A percentile compares a stretch with the other conserved stretches of the same genome.
Conservation (phyloP, 1,139 yeast species). For the Zhuliangozyma parablackwelliae region DNA sequence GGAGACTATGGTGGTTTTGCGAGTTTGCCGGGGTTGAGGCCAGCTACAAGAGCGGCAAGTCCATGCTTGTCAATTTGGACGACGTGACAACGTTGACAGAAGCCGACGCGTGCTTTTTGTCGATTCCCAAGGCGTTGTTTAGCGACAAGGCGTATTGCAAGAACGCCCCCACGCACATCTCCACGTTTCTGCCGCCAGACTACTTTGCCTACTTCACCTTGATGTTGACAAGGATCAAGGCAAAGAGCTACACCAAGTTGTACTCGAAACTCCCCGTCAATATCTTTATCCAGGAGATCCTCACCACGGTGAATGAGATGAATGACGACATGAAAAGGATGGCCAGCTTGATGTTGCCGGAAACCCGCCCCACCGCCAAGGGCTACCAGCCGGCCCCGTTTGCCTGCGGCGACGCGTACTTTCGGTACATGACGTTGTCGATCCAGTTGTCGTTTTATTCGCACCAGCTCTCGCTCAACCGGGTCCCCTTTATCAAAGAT, state of each 20-base stretch:
- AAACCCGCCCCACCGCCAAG: constrained; percentile 12
- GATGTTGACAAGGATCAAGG: constrained; percentile 17
- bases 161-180: constrained; percentile 5
- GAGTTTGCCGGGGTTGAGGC: constrained; percentile 18
- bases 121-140: constrained; percentile 11
- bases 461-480: constrained; percentile 32
- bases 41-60: constrained; percentile 21
- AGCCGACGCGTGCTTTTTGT: constrained; percentile 8
- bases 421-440: constrained; percentile 11
- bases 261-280: constrained; percentile 10
- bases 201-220: constrained; percentile 14
- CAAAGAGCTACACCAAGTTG: constrained; percentile 15
- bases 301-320: constrained; percentile 8
- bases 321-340: constrained; percentile 16
- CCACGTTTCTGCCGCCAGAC: constrained; percentile 1
- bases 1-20: constrained; percentile 21
- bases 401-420: not conserved
- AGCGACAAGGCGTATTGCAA: constrained; percentile 4
- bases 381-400: not conserved
- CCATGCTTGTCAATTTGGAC: constrained; percentile 11
- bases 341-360: constrained; percentile 16
- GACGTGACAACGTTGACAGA: constrained; percentile 19
- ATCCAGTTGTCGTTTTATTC: constrained; percentile 26
- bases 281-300: constrained; percentile 6
- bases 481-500: constrained; percentile 25